Conservation (phyloP, 495 filamentous ascomycete species). For the Hypoxylon lienhwacheense region DNA sequence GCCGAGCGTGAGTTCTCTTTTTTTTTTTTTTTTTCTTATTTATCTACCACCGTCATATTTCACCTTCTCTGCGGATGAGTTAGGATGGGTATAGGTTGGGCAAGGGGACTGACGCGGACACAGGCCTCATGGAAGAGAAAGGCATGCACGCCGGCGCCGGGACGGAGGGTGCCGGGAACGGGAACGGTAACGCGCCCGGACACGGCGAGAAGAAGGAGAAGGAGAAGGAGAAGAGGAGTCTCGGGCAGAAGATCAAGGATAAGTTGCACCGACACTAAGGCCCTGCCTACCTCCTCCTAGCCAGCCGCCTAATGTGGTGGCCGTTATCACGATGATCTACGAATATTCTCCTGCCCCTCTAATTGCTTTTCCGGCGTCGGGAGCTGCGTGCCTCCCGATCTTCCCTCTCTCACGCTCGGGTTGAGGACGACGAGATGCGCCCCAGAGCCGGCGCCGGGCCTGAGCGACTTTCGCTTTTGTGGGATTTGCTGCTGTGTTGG, state of each 20-base stretch:
- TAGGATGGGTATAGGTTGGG: no score
- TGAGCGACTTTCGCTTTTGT: neutral
- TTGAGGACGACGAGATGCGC: neutral
- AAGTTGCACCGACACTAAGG: conserved; percentile 38
- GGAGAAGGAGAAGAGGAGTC: conserved; percentile 33
- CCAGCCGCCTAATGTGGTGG: neutral
- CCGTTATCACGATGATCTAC: conserved; percentile 4
- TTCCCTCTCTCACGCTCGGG: no score
- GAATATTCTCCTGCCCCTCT: neutral
- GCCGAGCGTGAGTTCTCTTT: conserved; percentile 60
- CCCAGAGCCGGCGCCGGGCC: neutral
- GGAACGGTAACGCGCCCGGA: conserved; percentile 34
- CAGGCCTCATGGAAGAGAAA: conserved; percentile 50
- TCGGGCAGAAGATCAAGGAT: conserved; percentile 40
- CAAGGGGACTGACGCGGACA: conserved; percentile 1
- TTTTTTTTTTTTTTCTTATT: no score
- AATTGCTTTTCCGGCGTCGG: neutral
- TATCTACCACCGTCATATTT: neutral
- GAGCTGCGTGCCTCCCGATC: conserved; percentile 6
- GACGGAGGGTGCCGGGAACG: conserved; percentile 30
- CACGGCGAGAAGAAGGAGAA: conserved; percentile 36
- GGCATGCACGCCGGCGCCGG: conserved; percentile 36
- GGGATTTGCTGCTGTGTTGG: neutral
- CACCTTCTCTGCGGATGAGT: neutral
- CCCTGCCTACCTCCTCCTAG: neutral